A percentile compares a stretch with the other conserved stretches of the same genome.
These are phyloP conservation scores for Prunus mume DNA, from an alignment of 306 rosid species.

Conservation along the genomic window DNA sequence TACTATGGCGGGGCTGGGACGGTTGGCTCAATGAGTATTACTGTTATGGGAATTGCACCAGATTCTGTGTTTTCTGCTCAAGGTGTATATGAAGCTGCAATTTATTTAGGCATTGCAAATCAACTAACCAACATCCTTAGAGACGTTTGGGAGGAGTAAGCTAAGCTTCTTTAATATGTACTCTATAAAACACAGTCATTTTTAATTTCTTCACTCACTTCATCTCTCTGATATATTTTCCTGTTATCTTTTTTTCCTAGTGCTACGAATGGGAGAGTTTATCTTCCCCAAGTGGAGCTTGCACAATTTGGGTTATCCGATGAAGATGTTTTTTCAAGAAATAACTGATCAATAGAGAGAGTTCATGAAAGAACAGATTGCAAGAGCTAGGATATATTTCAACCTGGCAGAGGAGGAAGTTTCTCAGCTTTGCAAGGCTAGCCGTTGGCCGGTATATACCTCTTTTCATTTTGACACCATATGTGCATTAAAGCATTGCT, in stretches of 20 bases:
- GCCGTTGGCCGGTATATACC: constrained; percentile 82
- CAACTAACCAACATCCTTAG: constrained; percentile 86
- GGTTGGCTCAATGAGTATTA: constrained; percentile 79
- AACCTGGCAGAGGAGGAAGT: constrained; percentile 73
- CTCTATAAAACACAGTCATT: background rate
- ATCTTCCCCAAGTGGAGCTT: constrained; percentile 92
- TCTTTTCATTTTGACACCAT: no score
- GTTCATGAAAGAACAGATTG: constrained; percentile 80
- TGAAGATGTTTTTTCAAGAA: constrained; percentile 57
- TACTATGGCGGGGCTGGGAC: constrained; percentile 84
- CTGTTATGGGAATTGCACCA: constrained; percentile 78
- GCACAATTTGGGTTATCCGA: constrained; percentile 68
- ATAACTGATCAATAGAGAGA: constrained; percentile 63
- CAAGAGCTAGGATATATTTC: constrained; percentile 80
- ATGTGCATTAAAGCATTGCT: no score
- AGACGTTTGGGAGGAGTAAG: constrained; percentile 84
- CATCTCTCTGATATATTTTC: background rate
- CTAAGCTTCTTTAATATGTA: constrained; percentile 31
- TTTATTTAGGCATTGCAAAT: constrained; percentile 77
- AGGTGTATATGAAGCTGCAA: constrained; percentile 57
- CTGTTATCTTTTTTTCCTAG: constrained; percentile 24
- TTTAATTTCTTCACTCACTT: background rate
- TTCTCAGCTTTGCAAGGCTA: constrained; percentile 73
- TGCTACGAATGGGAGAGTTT: constrained; percentile 80
- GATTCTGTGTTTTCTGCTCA: constrained; percentile 53